Base-by-base conservation (phyloP, 192 early-diverging fungal species). In the Chytriomyces sp. region DNA sequence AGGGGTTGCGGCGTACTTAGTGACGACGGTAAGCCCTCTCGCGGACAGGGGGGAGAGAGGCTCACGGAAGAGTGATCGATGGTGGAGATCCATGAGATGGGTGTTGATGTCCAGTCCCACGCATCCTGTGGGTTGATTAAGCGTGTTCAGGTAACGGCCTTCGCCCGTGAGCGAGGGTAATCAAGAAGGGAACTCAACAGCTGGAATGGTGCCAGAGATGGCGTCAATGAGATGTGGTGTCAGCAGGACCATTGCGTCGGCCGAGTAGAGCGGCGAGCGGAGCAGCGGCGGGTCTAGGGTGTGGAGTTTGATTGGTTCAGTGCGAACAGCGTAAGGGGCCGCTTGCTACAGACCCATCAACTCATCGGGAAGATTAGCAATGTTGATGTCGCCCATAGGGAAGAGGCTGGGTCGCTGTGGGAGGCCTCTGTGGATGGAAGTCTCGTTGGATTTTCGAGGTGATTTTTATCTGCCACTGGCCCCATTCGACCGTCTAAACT, bases 171-270 rank as follows among this genome's bases (percentile, higher is more conserved):
- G n/a, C n/a, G n/a, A n/a, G 30, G 41, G 17, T 32, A 7, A 55
- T 39, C 33, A 5, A 53, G 60, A 30, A 64, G n/a, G 8, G 32
- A 3, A 7, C 64, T 64, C 31, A 73, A 79, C 78, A 3, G 64
- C 31, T 14, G 79, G 74, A 30, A 76, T 38, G 64, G 61, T 71
- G 3, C 80, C 82, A 8, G 78, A 52, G 37, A 85, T 79, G 32
- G 81, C 75, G 64, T 85, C 84, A 12, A 85, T 81, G 64, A 85
- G 72, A 41, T 77, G 77, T 7, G 81, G 81, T 31, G 57, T 66
- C 58, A 80, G 70, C 26, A 76, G 39, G 36, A 83, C 71, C 61
- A 78, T 77, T 17, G 77, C 76, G 28, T 83, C 81, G 22, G 81
- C 74, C 7, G 76, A 78, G 53, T 66, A 83, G 5, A 83, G 69